Evolutionary conservation across 352 stramenopile species (phyloP).

Genomic region (Phytopythium chamaehyphon): DNA sequence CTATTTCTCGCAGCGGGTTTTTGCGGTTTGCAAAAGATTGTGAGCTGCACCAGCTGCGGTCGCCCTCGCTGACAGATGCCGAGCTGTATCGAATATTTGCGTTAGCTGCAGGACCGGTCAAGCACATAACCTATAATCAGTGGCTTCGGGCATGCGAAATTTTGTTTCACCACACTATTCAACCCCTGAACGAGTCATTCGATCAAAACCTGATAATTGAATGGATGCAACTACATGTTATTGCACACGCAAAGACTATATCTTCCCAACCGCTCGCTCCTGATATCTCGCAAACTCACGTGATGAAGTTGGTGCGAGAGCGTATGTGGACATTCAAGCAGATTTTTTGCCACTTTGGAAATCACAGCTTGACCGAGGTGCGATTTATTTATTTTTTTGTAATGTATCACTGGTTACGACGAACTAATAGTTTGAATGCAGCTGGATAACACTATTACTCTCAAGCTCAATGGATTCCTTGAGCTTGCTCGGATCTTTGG

Average conservation of each 20-base stretch:
- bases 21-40: conserved; percentile 65
- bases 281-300: conserved; percentile 60
- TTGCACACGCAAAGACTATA: conserved; percentile 51
- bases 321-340: conserved; percentile 74
- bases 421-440: conserved; percentile 7
- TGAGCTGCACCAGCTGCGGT: conserved; percentile 29
- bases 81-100: conserved; percentile 57
- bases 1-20: conserved; percentile 57
- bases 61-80: conserved; percentile 35
- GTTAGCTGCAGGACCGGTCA: conserved; percentile 19
- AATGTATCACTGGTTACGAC: too few relatives aligned
- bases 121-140: conserved; percentile 45
- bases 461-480: conserved; percentile 68
- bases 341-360: conserved; percentile 70
- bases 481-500: conserved; percentile 64
- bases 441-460: conserved; percentile 42
- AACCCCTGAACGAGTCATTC: conserved; percentile 7
- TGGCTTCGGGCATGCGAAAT: conserved; percentile 47
- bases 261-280: conserved; percentile 55
- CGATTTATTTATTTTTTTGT: too few relatives aligned
- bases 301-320: conserved; percentile 65
- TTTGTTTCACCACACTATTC: conserved; percentile 28
- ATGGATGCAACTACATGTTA: conserved; percentile 46
- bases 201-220: conserved; percentile 29
- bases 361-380: conserved; percentile 57